Conservation (phyloP, 495 filamentous ascomycete genomes). For the Rhizodiscina lignyota region DNA sequence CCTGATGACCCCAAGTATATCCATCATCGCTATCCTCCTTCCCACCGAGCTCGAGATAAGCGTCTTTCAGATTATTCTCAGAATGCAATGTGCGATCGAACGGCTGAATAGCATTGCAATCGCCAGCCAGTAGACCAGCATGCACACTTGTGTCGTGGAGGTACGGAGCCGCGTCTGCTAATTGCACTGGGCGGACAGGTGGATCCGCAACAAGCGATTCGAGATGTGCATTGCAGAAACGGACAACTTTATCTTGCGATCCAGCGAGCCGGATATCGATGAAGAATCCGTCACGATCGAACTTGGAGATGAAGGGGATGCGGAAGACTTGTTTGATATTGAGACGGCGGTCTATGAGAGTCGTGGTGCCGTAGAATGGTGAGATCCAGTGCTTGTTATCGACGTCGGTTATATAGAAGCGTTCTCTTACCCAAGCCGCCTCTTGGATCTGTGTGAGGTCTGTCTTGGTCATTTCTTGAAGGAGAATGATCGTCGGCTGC, state of each 20-base stretch:
- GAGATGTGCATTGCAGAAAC: conserved; percentile 37
- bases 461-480: conserved; percentile 30
- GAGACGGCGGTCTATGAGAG: conserved; percentile 30
- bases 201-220: conserved; percentile 29
- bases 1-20: conserved; percentile 41
- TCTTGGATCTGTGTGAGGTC: conserved; percentile 26
- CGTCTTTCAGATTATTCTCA: conserved; percentile 31
- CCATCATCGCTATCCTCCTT: conserved; percentile 31
- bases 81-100: conserved; percentile 30
- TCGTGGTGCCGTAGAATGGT: conserved; percentile 30
- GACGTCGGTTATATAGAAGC: conserved; percentile 32
- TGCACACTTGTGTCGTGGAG: conserved; percentile 18
- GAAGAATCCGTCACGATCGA: conserved; percentile 35
- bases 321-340: conserved; percentile 25
- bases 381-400: conserved; percentile 17
- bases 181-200: conserved; percentile 27
- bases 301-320: conserved; percentile 24
- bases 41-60: conserved; percentile 34
- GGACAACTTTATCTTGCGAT: conserved; percentile 8
- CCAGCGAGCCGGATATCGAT: conserved; percentile 24
- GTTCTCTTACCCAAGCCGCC: conserved; percentile 24
- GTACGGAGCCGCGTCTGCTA: conserved; percentile 21
- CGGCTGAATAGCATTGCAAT: conserved; percentile 38
- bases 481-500: conserved; percentile 25
- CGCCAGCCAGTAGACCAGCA: conserved; percentile 27